Base-by-base conservation (phyloP, 441 rosid genomes). In the Hura crepitans region DNA sequence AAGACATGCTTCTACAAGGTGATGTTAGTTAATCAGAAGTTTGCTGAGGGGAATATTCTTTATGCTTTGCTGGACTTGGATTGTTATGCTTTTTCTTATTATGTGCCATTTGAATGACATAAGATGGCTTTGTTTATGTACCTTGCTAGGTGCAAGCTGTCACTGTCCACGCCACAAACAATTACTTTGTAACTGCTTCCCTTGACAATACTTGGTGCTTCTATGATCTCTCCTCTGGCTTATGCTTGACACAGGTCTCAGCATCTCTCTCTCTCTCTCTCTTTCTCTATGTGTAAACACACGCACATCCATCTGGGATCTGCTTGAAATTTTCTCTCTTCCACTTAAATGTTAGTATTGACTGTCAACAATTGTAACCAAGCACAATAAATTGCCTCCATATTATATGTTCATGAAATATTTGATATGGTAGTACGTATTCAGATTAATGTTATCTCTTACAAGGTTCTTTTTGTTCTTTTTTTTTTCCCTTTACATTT, bases 181-280 rank as follows among this genome's bases (percentile, higher is more conserved):
- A 83, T 64, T 95, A 90, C 81, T 95, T 95, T 55, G 99, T 93
- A 68, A 88, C 98, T 37, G 99, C 98, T 74, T 92, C 98, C 54
- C 91, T 92, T 25, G 99, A 95, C 76, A 86, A 77, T 75, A 80
- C 98, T 12, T 95, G 99, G 99, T 90, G 93, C 84, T 95, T 95
- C 80, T 92, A 92, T 49, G 99, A 95, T 84, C 81, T 95, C 75
- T 82, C 93, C 35, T 84, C 99, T 62, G 98, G 99, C 58, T 74
- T 81, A 76, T 89, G 99, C 84, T 84, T 92, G 83, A 65, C 93
- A 39, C 97, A 95, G 98, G 99, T 95, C 55, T 35, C 39, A 54
- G 65, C 59, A 55, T 69, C 22, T 66, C 75, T 62, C 58, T 64
- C 6, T 58, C 35, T 60, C 43, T 42, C 11, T 43, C 18, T 58